Evolutionary conservation across 495 filamentous ascomycete genomes (phyloP), one percentile per base, ranked within the genome.

Genomic region (Acidomyces sp.): DNA sequence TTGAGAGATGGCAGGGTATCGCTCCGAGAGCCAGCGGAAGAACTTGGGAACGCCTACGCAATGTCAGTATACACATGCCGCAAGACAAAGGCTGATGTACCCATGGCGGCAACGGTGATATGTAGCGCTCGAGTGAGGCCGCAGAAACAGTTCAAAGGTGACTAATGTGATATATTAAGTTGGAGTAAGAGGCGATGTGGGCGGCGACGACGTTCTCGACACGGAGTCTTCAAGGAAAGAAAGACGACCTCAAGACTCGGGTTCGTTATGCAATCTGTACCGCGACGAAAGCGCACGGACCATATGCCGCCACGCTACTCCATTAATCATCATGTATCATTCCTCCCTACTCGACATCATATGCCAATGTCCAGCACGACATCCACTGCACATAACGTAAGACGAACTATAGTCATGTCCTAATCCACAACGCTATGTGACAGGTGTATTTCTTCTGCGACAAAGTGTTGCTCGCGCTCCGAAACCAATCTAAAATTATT

Each of bases 1-100:
- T 74, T 94, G 86, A 26, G 90, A 96, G 61, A 99, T 99, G 40
- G 92, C 77, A 21, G 92, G 92, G 72, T 99, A 99, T 54, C 92
- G 82, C 76, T 99, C 92, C 30, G 84, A 93, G 70, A 96, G 78
- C 88, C 88, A 95, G 67, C 88, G 61, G 57, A 80, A 81, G 62
- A 82, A 96, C 56, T 97, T 97, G 49, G 90, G 90, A 58, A 97
- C 88, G 80, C 90, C 92, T 76, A 74, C 77, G 51, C 15, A 31
- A 15, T 24, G 37, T 43, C 36, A 48, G 40, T 35, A 46, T 39
- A 32, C 24, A 37, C 17, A 26, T 15, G 21, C 19, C 22, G 4
- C 13, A 22, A 17, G 23, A 27, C 15, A 15, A 28, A 3, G 16
- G 22, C n/a, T 3, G 20, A 22, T 43, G 7, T 47, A 50, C 51